These are phyloP conservation scores for Hortiboletus campestris DNA, from an alignment of 768 basidiomycete genomes.

Conservation along the genomic window DNA sequence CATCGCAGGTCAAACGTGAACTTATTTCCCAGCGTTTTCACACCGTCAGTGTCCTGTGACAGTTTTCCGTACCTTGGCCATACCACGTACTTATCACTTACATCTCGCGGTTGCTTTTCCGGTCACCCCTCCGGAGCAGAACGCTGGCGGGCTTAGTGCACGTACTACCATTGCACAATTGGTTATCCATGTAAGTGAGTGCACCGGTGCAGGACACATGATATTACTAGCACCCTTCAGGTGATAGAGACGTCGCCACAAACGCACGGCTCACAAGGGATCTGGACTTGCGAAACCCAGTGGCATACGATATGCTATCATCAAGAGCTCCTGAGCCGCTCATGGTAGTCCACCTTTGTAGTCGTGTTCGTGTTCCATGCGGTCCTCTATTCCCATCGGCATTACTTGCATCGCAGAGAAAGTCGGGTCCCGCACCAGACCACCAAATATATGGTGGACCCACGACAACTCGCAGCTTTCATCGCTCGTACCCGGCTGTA, in stretches of 20 bases:
- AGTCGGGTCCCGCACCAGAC: background rate
- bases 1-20: background rate
- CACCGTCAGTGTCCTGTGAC: constrained; percentile 1
- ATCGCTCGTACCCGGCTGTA: background rate
- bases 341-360: background rate
- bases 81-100: background rate
- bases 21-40: constrained; percentile 4
- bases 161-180: background rate
- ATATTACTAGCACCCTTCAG: background rate
- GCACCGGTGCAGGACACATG: background rate
- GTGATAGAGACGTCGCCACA: background rate
- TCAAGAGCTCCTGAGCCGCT: background rate
- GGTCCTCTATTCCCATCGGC: constrained; percentile 6
- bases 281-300: background rate
- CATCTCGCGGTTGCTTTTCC: background rate
- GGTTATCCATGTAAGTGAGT: background rate
- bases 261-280: background rate
- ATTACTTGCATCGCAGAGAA: background rate
- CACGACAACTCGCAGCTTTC: background rate
- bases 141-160: background rate
- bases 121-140: background rate
- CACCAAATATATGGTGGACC: background rate
- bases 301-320: background rate
- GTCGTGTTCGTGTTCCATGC: constrained; percentile 3
- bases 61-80: background rate